These are phyloP conservation scores for Aspergillus panamensis DNA, from an alignment of 495 filamentous ascomycete species.

Conservation along the genomic window DNA sequence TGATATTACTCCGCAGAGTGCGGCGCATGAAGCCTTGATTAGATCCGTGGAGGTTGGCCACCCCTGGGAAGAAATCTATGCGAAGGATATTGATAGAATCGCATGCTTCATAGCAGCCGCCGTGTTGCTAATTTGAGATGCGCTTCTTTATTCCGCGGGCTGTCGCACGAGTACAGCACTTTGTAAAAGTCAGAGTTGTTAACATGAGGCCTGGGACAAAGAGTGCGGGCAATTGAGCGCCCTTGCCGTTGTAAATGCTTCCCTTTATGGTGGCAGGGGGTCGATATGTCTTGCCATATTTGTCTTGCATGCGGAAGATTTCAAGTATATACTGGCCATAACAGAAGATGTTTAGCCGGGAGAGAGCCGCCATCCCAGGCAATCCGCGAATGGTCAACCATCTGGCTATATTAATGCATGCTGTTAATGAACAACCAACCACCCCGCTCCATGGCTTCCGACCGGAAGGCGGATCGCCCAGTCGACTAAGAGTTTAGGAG, in stretches of 20 bases:
- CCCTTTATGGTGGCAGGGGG: slow-evolving; percentile 14
- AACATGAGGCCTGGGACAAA: slow-evolving; percentile 25
- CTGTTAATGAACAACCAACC: too few relatives aligned
- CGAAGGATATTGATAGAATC: slow-evolving; percentile 5
- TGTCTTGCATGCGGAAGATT: slow-evolving; percentile 32
- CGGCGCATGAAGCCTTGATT: slow-evolving; percentile 32
- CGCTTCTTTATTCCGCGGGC: slow-evolving; percentile 28
- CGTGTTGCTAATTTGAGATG: background rate
- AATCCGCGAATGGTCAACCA: too few relatives aligned
- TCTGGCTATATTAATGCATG: too few relatives aligned
- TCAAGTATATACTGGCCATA: slow-evolving; percentile 26
- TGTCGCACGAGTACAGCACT: slow-evolving; percentile 19
- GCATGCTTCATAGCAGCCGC: background rate
- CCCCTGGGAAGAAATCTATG: slow-evolving; percentile 47
- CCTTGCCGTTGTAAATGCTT: too few relatives aligned
- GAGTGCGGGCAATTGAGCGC: slow-evolving; percentile 36
- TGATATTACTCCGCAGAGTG: slow-evolving; percentile 31
- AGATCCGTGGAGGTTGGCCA: slow-evolving; percentile 34
- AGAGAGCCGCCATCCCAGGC: too few relatives aligned
- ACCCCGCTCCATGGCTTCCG: too few relatives aligned
- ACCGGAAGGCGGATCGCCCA: background rate
- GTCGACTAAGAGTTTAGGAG: background rate
- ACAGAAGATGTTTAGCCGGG: slow-evolving; percentile 10
- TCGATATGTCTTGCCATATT: slow-evolving; percentile 30
- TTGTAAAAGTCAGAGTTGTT: slow-evolving; percentile 30